Conservation (phyloP, 2,329 filamentous ascomycete genomes). For the Paracorniculantispora psalliotae region DNA sequence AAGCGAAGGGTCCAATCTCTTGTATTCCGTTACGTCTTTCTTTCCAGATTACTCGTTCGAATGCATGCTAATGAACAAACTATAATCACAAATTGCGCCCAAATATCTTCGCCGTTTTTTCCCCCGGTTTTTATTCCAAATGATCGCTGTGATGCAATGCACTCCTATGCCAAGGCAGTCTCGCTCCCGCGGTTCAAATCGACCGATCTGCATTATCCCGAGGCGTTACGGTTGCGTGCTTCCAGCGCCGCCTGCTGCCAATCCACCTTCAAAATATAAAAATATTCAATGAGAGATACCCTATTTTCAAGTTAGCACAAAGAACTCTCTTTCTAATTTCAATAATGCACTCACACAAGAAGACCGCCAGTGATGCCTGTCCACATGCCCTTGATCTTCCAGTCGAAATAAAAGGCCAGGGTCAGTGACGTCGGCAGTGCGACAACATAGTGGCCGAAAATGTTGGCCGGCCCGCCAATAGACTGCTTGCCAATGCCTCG, state of each 20-base stretch:
- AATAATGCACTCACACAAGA: conserved; percentile 21
- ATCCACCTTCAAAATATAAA: conserved; percentile 44
- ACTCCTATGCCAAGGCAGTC: too few relatives aligned
- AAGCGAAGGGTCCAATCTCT: too few relatives aligned
- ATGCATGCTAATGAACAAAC: too few relatives aligned
- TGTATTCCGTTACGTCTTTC: too few relatives aligned
- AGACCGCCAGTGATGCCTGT: conserved; percentile 70
- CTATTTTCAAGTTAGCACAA: conserved; percentile 25
- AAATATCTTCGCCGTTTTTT: too few relatives aligned
- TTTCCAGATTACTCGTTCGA: too few relatives aligned
- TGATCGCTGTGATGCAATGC: too few relatives aligned
- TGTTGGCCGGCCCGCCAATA: conserved; percentile 82
- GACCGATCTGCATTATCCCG: conserved; percentile 32
- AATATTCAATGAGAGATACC: conserved; percentile 49
- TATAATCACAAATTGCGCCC: too few relatives aligned
- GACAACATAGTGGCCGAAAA: conserved; percentile 81
- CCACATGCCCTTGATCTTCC: conserved; percentile 81
- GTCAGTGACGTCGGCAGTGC: conserved; percentile 80
- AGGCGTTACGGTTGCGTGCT: conserved; percentile 46
- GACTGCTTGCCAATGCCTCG: conserved; percentile 84
- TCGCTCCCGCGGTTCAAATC: too few relatives aligned
- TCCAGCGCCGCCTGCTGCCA: conserved; percentile 51
- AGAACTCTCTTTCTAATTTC: not conserved
- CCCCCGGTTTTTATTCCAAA: too few relatives aligned
- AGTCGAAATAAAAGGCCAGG: conserved; percentile 69